These are phyloP conservation scores for Eucalyptus paniculata DNA, from an alignment of 345 rosid species.

Conservation along the genomic window DNA sequence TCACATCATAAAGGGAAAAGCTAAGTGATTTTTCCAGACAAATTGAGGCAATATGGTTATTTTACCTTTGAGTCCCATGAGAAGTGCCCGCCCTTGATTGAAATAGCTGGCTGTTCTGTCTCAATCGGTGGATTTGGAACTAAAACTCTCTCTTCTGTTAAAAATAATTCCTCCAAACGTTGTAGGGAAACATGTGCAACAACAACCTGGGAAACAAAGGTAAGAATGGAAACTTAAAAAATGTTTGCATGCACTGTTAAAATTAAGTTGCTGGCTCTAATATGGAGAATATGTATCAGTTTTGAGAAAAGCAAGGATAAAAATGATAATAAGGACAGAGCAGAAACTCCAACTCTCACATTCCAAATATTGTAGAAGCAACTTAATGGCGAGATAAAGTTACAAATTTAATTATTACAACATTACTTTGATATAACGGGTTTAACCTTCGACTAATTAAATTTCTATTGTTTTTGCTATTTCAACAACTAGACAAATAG, in stretches of 20 bases:
- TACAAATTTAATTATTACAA: not conserved
- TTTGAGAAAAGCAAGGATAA: not conserved
- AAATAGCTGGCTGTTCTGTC: slow-evolving; percentile 64
- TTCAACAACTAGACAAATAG: not conserved
- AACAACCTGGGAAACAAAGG: slow-evolving; percentile 47
- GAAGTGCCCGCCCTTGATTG: slow-evolving; percentile 64
- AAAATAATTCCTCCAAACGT: slow-evolving; percentile 72
- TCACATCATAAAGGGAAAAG: not conserved
- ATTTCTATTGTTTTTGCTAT: not conserved
- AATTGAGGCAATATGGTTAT: not conserved
- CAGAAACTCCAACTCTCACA: not conserved
- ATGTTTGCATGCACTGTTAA: not conserved
- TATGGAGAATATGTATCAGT: not conserved
- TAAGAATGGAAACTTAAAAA: not conserved
- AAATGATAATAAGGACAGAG: not conserved
- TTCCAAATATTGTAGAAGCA: not conserved
- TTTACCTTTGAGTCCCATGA: slow-evolving; percentile 88
- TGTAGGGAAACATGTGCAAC: slow-evolving; percentile 80
- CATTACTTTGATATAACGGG: not conserved
- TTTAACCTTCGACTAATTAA: not conserved
- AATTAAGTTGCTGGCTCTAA: not conserved
- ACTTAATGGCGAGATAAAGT: not conserved
- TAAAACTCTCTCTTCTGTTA: slow-evolving; percentile 81
- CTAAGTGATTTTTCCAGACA: not conserved
- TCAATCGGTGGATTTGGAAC: slow-evolving; percentile 67